Percentiles rank a stretch among this genome's conserved stretches.
Evolutionary conservation across 129 eudicot genomes (phyloP).

Genomic region (Helianthus tuberosus): DNA sequence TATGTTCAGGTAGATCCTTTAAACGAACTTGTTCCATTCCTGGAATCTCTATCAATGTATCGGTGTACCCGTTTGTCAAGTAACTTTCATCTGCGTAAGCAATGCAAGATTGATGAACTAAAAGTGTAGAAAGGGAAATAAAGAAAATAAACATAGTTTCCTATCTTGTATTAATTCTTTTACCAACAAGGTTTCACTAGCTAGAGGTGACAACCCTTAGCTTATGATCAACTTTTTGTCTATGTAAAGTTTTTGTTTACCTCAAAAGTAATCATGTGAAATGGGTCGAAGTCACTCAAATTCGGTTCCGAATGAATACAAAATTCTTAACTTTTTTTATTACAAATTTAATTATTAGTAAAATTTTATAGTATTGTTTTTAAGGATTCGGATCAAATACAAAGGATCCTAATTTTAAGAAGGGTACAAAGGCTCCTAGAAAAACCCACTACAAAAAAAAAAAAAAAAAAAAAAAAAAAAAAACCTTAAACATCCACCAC

Average conservation of each 20-base stretch:
- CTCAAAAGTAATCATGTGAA: too few species aligned
- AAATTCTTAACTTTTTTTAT: not conserved
- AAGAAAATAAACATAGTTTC: not conserved
- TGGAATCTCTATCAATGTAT: slow-evolving; percentile 44
- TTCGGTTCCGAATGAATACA: too few species aligned
- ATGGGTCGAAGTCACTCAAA: too few species aligned
- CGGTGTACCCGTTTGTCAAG: slow-evolving; percentile 55
- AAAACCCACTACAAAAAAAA: too few species aligned
- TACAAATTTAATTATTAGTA: not conserved
- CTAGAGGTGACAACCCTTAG: not conserved
- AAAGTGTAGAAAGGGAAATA: not conserved
- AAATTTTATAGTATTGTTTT: not conserved
- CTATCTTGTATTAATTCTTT: too few species aligned
- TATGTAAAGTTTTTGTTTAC: not conserved
- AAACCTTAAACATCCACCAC: too few species aligned
- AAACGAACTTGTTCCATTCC: slow-evolving; percentile 48
- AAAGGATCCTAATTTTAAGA: too few species aligned
- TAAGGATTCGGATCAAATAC: too few species aligned
- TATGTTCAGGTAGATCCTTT: slow-evolving; percentile 52
- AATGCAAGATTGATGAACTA: not conserved
- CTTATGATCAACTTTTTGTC: not conserved
- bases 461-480: too few species aligned
- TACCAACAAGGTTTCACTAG: not conserved
- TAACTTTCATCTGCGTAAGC: slow-evolving; percentile 43
- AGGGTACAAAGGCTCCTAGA: too few species aligned